Percentiles rank a stretch among this genome's conserved stretches.
Evolutionary conservation across 164 flowering plant genomes (phyloP).

Genomic region (Euptelea pleiosperma): DNA sequence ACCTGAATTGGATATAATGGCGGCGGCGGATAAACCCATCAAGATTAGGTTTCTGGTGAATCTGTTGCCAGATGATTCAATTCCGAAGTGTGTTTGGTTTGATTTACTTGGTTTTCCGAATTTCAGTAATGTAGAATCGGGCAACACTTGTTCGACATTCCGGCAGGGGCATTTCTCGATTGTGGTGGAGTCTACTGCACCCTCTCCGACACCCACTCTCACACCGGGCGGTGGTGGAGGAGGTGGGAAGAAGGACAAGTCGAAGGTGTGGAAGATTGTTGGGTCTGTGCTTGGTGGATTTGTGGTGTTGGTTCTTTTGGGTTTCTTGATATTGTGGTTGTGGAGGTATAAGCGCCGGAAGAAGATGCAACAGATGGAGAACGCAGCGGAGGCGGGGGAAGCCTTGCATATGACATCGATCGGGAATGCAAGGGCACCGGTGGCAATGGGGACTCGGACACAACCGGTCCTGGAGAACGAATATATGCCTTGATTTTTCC

Average conservation of each 20-base stretch:
- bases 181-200: conserved; percentile 46
- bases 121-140: conserved; percentile 38
- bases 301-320: conserved; percentile 31
- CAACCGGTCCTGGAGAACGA: conserved; percentile 52
- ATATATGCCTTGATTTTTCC: conserved; percentile 41
- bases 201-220: conserved; percentile 35
- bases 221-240: conserved; percentile 14
- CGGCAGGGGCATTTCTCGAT: conserved; percentile 72
- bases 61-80: conserved; percentile 35
- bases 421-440: conserved; percentile 51
- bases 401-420: conserved; percentile 44
- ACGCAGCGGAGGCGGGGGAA: conserved; percentile 63
- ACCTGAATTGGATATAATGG: conserved; percentile 46
- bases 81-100: conserved; percentile 53
- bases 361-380: conserved; percentile 65
- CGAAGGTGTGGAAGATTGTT: conserved; percentile 50
- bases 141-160: conserved; percentile 37
- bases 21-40: conserved; percentile 41
- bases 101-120: conserved; percentile 42
- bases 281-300: conserved; percentile 61
- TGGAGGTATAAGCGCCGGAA: conserved; percentile 30
- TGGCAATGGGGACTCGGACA: conserved; percentile 51
- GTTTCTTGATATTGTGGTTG: conserved; percentile 33
- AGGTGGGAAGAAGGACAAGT: conserved; percentile 11
- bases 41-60: conserved; percentile 36